Evolutionary conservation across 371 early-diverging fungal species (phyloP), one percentile per base, ranked within the genome.

Genomic region (Encephalitozoon intestinalis): DNA sequence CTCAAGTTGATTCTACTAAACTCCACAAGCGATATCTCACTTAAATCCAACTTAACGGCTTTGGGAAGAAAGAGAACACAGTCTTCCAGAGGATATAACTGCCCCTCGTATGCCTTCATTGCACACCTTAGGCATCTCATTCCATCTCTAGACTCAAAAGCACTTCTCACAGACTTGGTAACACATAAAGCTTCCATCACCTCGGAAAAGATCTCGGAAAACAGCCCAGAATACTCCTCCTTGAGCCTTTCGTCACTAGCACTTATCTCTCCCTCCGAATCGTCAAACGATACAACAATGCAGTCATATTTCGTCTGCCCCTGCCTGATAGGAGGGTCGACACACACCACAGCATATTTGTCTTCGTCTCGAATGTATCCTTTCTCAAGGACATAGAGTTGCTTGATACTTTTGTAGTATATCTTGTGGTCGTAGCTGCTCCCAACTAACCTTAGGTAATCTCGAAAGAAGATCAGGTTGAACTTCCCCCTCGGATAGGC

Each of bases 241-340:
- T 91, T 88, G 44, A 96, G 87, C 65, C 89, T 89, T 75, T 88
- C 89, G 46, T 90, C 90, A 26, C 70, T 68, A 4, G 72, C 34
- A 30, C 39, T 75, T 15, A 65, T 92, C 8, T 89, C 88, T 71
- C 94, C 93, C 68, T 93, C 93, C 72, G 93, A 92, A 39, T 89
- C 87, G 34, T 90, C 89, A 87, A 96, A 92, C 81, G 94, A 93
- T 85, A 96, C 89, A 9, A 94, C 94, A 80, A 98, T 80, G 86
- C 91, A 93, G 4, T 94, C 92, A 86, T 98, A 96, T 79, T 91
- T 88, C 25, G 97, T 97, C 83, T 96, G 96, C 63, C 99, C 99
- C 85, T 97, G 97, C 63, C 95, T 89, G 63, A 98, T 86, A 12
- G 97, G 95, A 52, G 95, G 95, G 76, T 94, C 93, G 77, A 97